Base-by-base conservation (phyloP, 1,139 yeast species). In the Taphrina deformans region DNA sequence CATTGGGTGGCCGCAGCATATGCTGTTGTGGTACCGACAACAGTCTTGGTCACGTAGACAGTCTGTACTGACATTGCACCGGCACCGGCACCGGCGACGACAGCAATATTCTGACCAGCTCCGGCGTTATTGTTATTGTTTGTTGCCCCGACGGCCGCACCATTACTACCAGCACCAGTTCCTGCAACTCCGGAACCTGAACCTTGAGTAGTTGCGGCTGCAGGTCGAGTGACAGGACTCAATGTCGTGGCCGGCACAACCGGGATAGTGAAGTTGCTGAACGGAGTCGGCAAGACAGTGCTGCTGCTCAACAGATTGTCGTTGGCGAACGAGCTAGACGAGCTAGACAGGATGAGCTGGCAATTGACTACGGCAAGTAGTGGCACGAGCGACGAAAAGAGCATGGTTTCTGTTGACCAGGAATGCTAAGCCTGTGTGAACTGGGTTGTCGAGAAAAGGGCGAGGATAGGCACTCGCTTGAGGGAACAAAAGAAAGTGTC, bases 1-100 rank as follows among this genome's bases (percentile, higher is more conserved):
- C 48, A 44, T 14, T 21, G 27, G 6, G 48, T 44, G 27, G 48
- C 48, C 1, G 48, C 48, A 44, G 48, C 24, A 23, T 44, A 44
- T 23, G 14, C 27, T 9, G 48, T 44, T 24, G 27, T 21, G 27
- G 48, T 44, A 3, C 48, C 48, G 2, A 44, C 48, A 12, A 44
- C 48, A 44, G 48, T 44, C 48, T 44, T 21, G 9, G 48, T 44
- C n/a, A 44, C 48, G 48, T 44, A 44, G 27, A 44, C 48, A n/a
- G 48, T 44, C 24, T 21, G 27, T 1, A 44, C 48, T 5, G 27
- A 26, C 12, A 21, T 44, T 5, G 48, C 27, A 16, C 27, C 27
- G 7, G n/a, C 27, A 21, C 27, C 48, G 6, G 41, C 41, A 3
- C 40, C 40, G 40, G 40, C 40, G 14, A 7, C 41, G 16, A 18